Conservation (phyloP, 2,329 filamentous ascomycete species). For the Colletotrichum sp. region DNA sequence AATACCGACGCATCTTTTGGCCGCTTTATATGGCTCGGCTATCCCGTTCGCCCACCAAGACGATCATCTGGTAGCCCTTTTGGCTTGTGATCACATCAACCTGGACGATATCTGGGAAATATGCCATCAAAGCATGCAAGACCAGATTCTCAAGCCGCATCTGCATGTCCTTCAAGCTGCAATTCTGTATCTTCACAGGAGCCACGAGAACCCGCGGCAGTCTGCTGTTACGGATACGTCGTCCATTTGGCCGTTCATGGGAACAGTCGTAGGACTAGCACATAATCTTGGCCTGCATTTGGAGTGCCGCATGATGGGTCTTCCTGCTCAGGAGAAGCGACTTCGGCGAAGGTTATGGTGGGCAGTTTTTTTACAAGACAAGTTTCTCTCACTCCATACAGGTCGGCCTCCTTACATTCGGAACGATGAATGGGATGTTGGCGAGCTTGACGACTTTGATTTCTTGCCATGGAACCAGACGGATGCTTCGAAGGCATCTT, state of each 20-base stretch:
- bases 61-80: background rate
- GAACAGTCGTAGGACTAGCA: slow-evolving; percentile 36
- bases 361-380: slow-evolving; percentile 42
- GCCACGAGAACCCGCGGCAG: background rate
- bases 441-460: background rate
- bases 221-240: slow-evolving; percentile 30
- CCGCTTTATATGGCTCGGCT: background rate
- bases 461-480: background rate
- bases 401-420: slow-evolving; percentile 39
- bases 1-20: background rate
- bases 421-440: slow-evolving; percentile 31
- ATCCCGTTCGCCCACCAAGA: background rate
- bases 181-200: background rate
- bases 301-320: slow-evolving; percentile 39
- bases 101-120: background rate
- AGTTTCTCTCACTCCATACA: slow-evolving; percentile 38
- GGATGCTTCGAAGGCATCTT: background rate
- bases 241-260: slow-evolving; percentile 40
- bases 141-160: background rate
- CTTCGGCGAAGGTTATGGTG: slow-evolving; percentile 42
- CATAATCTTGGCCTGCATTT: slow-evolving; percentile 38
- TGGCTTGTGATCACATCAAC: background rate
- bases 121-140: background rate
- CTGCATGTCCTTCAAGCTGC: background rate
- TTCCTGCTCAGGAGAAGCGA: slow-evolving; percentile 40